phyloP scores from a whole-genome alignment of 371 early-diverging fungal genomes.

The Parasitella parasitica region DNA sequence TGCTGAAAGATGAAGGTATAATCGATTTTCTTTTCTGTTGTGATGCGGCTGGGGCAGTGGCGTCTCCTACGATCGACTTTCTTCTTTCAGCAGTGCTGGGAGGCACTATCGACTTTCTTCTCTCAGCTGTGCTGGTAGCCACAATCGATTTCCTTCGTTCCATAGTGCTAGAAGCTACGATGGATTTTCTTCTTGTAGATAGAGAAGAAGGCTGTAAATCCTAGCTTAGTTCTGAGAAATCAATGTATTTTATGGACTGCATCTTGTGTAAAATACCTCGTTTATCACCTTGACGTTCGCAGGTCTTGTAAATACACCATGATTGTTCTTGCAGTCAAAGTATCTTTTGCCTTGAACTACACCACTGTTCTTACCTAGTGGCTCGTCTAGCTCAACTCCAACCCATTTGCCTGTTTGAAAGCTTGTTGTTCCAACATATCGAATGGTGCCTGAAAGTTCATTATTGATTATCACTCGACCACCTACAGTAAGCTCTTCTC shows the following conservation, averaged over 20 bases:
- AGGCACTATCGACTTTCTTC: conserved; percentile 12
- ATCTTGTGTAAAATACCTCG: neutral
- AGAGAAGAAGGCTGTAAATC: neutral
- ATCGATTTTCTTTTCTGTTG: conserved; percentile 22
- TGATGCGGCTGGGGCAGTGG: neutral
- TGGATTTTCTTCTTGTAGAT: neutral
- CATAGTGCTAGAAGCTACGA: neutral
- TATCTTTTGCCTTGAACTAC: conserved; percentile 77
- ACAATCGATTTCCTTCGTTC: neutral
- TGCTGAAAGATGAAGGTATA: conserved; percentile 3
- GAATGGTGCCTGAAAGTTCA: conserved; percentile 53
- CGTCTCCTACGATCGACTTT: conserved; percentile 6
- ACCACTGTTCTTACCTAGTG: conserved; percentile 80
- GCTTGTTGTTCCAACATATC: conserved; percentile 68
- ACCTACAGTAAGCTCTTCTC: conserved; percentile 41
- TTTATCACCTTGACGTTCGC: conserved; percentile 50
- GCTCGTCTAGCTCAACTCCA: conserved; percentile 74
- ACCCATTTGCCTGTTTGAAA: conserved; percentile 82
- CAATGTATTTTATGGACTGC: neutral
- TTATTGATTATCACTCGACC: conserved; percentile 63
- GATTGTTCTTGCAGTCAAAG: conserved; percentile 71
- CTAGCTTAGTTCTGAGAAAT: neutral
- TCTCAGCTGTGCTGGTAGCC: neutral
- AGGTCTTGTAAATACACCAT: conserved; percentile 85
- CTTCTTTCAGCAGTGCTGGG: conserved; percentile 17